Percentiles rank a stretch among this genome's conserved stretches.
These are phyloP conservation scores for Ajuga chamaepitys DNA, from an alignment of 257 asterid species.

Conservation along the genomic window DNA sequence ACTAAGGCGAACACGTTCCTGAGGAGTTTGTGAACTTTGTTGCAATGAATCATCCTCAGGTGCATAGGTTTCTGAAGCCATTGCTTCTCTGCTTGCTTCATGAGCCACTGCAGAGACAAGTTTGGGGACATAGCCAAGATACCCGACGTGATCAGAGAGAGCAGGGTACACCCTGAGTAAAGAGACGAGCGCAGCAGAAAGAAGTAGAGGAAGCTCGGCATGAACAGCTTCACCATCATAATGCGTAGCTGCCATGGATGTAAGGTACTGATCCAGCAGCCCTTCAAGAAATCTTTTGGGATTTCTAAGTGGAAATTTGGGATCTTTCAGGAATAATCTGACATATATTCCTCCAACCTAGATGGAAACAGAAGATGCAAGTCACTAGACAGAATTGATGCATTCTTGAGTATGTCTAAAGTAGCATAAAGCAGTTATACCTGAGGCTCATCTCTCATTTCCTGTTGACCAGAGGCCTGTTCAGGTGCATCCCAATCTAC, in stretches of 20 bases:
- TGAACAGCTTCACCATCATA: slow-evolving; percentile 71
- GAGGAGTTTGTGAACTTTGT: slow-evolving; percentile 66
- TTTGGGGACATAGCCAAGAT: slow-evolving; percentile 93
- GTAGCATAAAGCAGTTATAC: slow-evolving; percentile 28
- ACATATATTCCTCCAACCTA: slow-evolving; percentile 99
- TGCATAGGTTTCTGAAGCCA: slow-evolving; percentile 66
- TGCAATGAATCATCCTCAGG: slow-evolving; percentile 50
- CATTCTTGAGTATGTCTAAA: slow-evolving; percentile 11
- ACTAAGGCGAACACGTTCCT: slow-evolving; percentile 93
- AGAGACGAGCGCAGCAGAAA: slow-evolving; percentile 94
- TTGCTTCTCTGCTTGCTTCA: slow-evolving; percentile 90
- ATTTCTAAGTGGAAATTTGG: slow-evolving; percentile 92
- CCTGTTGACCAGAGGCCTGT: slow-evolving; percentile 87
- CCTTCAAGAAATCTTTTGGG: slow-evolving; percentile 98
- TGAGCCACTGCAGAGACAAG: slow-evolving; percentile 92
- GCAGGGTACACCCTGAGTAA: slow-evolving; percentile 93
- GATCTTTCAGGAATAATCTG: slow-evolving; percentile 91
- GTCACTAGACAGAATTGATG: slow-evolving; percentile 15
- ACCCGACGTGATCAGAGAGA: slow-evolving; percentile 99
- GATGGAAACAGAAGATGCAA: slow-evolving; percentile 17
- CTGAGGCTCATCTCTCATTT: slow-evolving; percentile 99
- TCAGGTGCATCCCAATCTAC: slow-evolving; percentile 99
- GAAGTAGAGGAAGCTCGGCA: slow-evolving; percentile 92
- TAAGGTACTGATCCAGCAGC: slow-evolving; percentile 85
- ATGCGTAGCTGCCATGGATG: slow-evolving; percentile 83